Base-by-base conservation (phyloP, 2,329 filamentous ascomycete genomes). In the Scedosporium minutisporum region DNA sequence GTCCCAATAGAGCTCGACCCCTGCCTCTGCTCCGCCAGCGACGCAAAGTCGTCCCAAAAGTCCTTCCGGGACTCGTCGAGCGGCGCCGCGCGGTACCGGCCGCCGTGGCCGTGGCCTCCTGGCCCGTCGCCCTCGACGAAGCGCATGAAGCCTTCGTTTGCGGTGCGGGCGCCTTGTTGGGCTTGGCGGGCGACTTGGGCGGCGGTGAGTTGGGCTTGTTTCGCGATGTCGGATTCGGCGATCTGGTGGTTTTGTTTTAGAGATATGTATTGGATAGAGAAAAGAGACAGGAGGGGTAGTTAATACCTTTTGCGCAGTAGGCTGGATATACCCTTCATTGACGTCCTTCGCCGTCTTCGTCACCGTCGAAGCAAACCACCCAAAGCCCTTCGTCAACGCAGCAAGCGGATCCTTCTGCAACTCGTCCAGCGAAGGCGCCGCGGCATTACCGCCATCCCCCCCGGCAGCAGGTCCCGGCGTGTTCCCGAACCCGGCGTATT, bases 1-100 rank as follows among this genome's bases (percentile, higher is more conserved):
- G 83, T 86, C 38, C 83, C 83, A 65, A 86, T 83, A 2, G 82
- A 77, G 68, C 77, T 82, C 63, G 76, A 74, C 1, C 48, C 44
- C 18, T 42, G 57, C 7, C 23, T 71, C 69, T 83, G 79, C 75
- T 88, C 83, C 0, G 86, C 88, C 27, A 88, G 74, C 29, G 83
- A 85, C 0, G 91, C 88, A 75, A 97, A 96, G 68, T 89, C 88
- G 72, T 96, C 93, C 93, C 93, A 97, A 75, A 96, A 96, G 67
- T 90, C 88, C 72, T 88, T 88, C 75, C 87, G 89, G 83, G 73
- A 88, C 81, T 79, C 80, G 69, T 87, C 80, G 60, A 85, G 69
- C 63, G 74, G 77, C 62, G 71, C 76, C 63, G 74, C 71, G 63
- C 76, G 70, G 58, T 71, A 74, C 38, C 66, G 68, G 42, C 42